Base-by-base conservation (phyloP, 768 basidiomycete species). In the Clitopilus hobsonii region DNA sequence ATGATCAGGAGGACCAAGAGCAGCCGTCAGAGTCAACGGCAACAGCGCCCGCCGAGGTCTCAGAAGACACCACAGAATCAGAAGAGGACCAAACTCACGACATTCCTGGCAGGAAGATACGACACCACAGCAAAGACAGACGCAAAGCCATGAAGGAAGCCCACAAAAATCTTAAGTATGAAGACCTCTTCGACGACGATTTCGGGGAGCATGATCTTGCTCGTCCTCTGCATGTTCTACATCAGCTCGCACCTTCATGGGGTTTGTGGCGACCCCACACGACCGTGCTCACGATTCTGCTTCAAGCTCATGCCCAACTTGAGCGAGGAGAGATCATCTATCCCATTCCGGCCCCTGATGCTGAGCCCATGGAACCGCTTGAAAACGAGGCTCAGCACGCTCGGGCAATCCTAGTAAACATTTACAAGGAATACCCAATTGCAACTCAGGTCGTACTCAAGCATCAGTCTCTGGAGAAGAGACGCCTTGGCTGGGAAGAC, bases 241-340 rank as follows among this genome's bases (percentile, higher is more conserved):
- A 84, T 59, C 79, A 82, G 56, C 76, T 87, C 52, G 77, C 84
- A 4, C 86, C 88, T 10, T 67, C 74, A 22, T 88, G 85, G 82
- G 78, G 82, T 48, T 65, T 71, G 45, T 91, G 88, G 90, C 74
- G 73, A 41, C 82, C 85, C n/a, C 86, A 88, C 61, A 64, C 58
- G 24, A 70, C 71, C 47, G 74, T 82, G 5, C 65, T 87, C 53
- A 66, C 69, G 1, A 61, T 81, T 7, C 66, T 91, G 48, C 66
- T 77, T 24, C 63, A 70, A 4, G 80, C 78, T 1, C 59, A 85
- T 10, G 61, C 67, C 14, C 75, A 76, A 48, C 73, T 91, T 23
- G 69, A 73, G 56, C 66, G 73, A 10, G 89, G 88, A 2, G 70
- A 67, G 36, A 62, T 77, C 27, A 68, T 85, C 16, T 69, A 74